Percentiles rank a stretch among this genome's conserved stretches.
These are phyloP conservation scores for Fusarium sp. DNA, from an alignment of 2,329 filamentous ascomycete genomes.

Conservation along the genomic window DNA sequence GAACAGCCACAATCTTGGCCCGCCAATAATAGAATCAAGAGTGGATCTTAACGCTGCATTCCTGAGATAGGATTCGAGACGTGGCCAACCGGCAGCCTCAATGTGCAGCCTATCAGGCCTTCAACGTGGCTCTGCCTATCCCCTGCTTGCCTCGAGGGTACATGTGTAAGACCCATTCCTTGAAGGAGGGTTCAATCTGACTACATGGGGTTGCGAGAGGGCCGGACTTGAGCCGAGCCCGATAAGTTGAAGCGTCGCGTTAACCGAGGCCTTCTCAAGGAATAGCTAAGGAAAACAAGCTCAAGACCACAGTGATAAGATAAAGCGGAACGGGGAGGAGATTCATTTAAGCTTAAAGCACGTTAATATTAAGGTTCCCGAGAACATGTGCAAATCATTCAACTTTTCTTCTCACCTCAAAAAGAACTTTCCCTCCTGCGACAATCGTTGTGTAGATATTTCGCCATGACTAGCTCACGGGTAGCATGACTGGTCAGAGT, in stretches of 20 bases:
- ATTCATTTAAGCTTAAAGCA: not conserved
- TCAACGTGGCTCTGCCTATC: not conserved
- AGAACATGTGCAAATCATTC: not conserved
- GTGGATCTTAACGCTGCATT: not conserved
- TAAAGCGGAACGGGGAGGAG: not conserved
- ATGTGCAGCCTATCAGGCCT: not conserved
- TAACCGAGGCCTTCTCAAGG: not conserved
- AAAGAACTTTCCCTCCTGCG: not conserved
- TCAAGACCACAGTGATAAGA: not conserved
- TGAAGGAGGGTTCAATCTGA: not conserved
- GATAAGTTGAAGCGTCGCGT: not conserved
- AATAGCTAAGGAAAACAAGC: not conserved
- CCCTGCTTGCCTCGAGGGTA: not conserved
- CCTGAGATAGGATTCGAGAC: not conserved
- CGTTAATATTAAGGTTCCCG: not conserved
- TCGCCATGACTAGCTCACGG: not conserved
- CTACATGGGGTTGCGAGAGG: not conserved
- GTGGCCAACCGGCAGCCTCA: accelerated
- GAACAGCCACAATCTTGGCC: not conserved
- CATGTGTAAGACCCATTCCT: not conserved
- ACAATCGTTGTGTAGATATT: not conserved
- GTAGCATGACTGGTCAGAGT: not conserved
- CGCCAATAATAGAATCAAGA: accelerated
- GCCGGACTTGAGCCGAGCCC: not conserved
- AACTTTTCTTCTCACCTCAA: not conserved